These are phyloP conservation scores for Talaromyces trachyspermus DNA, from an alignment of 495 filamentous ascomycete species.

Conservation along the genomic window DNA sequence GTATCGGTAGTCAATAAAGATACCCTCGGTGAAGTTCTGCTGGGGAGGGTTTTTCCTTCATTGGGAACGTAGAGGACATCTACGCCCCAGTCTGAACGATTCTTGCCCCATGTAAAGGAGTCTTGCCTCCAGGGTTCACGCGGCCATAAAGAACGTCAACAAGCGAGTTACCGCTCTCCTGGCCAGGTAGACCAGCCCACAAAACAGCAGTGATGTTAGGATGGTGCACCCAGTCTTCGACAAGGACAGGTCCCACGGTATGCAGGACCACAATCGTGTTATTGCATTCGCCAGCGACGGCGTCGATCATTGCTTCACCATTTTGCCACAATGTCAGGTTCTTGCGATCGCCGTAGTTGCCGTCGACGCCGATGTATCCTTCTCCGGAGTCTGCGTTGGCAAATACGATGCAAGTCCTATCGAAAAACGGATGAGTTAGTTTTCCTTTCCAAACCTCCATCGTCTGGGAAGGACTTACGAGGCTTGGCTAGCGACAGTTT, in stretches of 20 bases:
- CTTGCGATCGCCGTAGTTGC: conserved; percentile 83
- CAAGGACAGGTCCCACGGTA: conserved; percentile 69
- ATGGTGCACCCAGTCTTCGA: conserved; percentile 70
- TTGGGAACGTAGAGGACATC: conserved; percentile 71
- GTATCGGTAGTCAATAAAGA: conserved; percentile 89
- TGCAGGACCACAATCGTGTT: conserved; percentile 95
- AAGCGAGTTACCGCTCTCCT: conserved; percentile 88
- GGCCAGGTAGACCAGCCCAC: conserved; percentile 88
- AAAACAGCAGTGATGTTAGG: conserved; percentile 92
- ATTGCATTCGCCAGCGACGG: conserved; percentile 67
- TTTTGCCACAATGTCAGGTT: conserved; percentile 87
- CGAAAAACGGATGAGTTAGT: not conserved
- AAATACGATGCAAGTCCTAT: conserved; percentile 70
- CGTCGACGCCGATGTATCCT: conserved; percentile 75
- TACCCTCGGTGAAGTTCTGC: conserved; percentile 73
- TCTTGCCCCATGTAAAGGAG: conserved; percentile 83
- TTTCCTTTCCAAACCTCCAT: no score
- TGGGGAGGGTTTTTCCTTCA: conserved; percentile 65
- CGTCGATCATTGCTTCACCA: conserved; percentile 71
- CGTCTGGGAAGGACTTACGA: conserved; percentile 15
- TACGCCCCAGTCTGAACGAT: conserved; percentile 64
- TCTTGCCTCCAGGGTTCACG: conserved; percentile 77
- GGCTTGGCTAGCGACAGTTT: conserved; percentile 54
- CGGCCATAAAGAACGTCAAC: conserved; percentile 85
- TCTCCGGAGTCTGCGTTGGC: conserved; percentile 85